These are phyloP conservation scores for Aspergillus affinis DNA, from an alignment of 495 filamentous ascomycete species.

Conservation along the genomic window DNA sequence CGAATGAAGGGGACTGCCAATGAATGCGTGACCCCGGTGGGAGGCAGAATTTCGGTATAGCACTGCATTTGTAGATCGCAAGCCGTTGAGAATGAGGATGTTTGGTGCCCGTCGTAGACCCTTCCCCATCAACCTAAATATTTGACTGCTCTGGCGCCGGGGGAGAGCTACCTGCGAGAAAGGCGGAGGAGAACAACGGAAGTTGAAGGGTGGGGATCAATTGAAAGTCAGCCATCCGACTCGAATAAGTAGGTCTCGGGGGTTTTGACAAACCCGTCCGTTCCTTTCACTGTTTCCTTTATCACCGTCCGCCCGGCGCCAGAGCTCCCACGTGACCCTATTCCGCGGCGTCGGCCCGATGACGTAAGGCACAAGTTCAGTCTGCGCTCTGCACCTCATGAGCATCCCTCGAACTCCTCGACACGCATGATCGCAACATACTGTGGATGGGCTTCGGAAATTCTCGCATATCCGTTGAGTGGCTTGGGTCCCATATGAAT, in stretches of 20 bases:
- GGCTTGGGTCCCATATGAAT: background rate
- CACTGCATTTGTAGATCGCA: slow-evolving; percentile 56
- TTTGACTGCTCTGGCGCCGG: slow-evolving; percentile 16
- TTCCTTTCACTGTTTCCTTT: background rate
- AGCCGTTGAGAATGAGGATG: background rate
- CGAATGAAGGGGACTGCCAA: slow-evolving; percentile 75
- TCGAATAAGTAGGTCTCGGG: background rate
- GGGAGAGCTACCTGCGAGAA: slow-evolving; percentile 15
- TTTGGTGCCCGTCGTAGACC: slow-evolving; percentile 5
- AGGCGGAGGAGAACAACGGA: background rate
- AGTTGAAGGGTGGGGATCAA: background rate
- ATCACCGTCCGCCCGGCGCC: background rate
- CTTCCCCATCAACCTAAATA: slow-evolving; percentile 19
- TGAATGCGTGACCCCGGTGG: slow-evolving; percentile 89
- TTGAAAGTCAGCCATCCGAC: background rate
- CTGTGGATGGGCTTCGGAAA: background rate
- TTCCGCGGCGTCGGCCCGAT: slow-evolving; percentile 7
- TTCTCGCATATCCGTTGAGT: background rate
- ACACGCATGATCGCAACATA: background rate
- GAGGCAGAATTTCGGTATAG: slow-evolving; percentile 90
- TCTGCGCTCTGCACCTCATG: background rate
- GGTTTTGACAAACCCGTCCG: background rate
- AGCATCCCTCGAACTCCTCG: background rate
- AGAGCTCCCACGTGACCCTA: slow-evolving; percentile 13
- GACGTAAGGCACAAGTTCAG: slow-evolving; percentile 21